phyloP scores from a whole-genome alignment of 352 stramenopile species.

The Pythium rishiriense region DNA sequence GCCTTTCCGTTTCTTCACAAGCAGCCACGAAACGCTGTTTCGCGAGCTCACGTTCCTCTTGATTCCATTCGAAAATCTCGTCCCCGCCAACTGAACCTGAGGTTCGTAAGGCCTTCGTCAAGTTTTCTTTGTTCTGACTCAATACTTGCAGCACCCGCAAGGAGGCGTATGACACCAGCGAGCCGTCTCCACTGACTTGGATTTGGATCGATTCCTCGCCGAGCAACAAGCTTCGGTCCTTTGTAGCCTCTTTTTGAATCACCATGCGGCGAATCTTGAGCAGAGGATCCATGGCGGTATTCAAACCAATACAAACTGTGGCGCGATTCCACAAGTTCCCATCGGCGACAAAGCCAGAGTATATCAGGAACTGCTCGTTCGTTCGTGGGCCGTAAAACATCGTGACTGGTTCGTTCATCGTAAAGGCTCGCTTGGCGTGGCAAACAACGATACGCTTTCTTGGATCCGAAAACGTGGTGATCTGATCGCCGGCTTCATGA shows the following conservation, averaged over 20 bases:
- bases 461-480: conserved; percentile 49
- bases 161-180: conserved; percentile 28
- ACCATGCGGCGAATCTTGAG: conserved; percentile 49
- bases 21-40: not conserved
- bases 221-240: conserved; percentile 14
- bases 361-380: conserved; percentile 55
- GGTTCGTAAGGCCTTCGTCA: conserved; percentile 33
- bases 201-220: conserved; percentile 25
- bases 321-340: conserved; percentile 39
- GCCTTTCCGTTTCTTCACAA: conserved; percentile 3
- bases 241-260: conserved; percentile 39
- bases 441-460: conserved; percentile 34
- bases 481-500: conserved; percentile 41
- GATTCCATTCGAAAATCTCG: conserved; percentile 17
- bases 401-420: conserved; percentile 39
- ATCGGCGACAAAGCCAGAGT: conserved; percentile 56
- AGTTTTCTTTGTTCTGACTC: conserved; percentile 36
- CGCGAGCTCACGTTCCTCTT: conserved; percentile 11
- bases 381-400: conserved; percentile 68
- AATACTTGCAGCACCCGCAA: conserved; percentile 36
- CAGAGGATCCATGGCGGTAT: conserved; percentile 26
- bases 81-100: conserved; percentile 15
- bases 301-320: conserved; percentile 25
- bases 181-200: conserved; percentile 30
- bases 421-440: conserved; percentile 42